phyloP scores from a whole-genome alignment of 2,329 filamentous ascomycete species.

The Byssoonygena ceratinophila region DNA sequence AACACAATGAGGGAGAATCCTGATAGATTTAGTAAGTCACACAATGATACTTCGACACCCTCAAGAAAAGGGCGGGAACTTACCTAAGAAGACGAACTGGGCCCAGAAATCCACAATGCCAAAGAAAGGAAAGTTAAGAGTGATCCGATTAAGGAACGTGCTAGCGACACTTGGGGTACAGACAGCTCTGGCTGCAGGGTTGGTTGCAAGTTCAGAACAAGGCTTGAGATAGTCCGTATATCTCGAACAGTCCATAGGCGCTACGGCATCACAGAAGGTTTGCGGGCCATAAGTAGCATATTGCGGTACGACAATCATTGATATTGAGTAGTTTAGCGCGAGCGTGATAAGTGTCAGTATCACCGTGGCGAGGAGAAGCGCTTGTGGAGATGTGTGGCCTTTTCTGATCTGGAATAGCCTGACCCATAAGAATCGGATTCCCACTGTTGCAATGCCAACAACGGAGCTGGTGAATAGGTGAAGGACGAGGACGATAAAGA shows the following conservation, averaged over 20 bases:
- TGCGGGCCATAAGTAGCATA: slow-evolving; percentile 92
- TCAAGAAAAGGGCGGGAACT: no score
- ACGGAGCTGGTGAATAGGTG: slow-evolving; percentile 85
- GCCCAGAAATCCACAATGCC: slow-evolving; percentile 91
- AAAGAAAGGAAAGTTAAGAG: slow-evolving; percentile 90
- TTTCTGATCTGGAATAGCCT: slow-evolving; percentile 83
- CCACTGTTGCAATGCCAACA: slow-evolving; percentile 71
- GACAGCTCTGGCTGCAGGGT: slow-evolving; percentile 61
- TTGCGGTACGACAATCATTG: slow-evolving; percentile 90
- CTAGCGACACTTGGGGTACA: slow-evolving; percentile 88
- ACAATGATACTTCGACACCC: no score
- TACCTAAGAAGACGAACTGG: slow-evolving; percentile 76
- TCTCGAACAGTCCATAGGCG: slow-evolving; percentile 61
- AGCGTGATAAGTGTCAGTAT: slow-evolving; percentile 82
- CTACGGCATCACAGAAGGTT: slow-evolving; percentile 71
- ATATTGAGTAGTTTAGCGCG: slow-evolving; percentile 83
- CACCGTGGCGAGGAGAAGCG: slow-evolving; percentile 78
- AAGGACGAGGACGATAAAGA: slow-evolving; percentile 74
- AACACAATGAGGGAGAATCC: slow-evolving; percentile 72
- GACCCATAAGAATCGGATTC: slow-evolving; percentile 94
- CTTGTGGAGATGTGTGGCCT: slow-evolving; percentile 82
- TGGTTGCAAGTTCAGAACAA: slow-evolving; percentile 67
- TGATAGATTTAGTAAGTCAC: no score
- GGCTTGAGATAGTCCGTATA: slow-evolving; percentile 62
- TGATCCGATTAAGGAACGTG: slow-evolving; percentile 85